Percentiles rank a stretch among this genome's conserved stretches.
phyloP scores from a whole-genome alignment of 805 yeast genomes.

The Pichia scutulata region DNA sequence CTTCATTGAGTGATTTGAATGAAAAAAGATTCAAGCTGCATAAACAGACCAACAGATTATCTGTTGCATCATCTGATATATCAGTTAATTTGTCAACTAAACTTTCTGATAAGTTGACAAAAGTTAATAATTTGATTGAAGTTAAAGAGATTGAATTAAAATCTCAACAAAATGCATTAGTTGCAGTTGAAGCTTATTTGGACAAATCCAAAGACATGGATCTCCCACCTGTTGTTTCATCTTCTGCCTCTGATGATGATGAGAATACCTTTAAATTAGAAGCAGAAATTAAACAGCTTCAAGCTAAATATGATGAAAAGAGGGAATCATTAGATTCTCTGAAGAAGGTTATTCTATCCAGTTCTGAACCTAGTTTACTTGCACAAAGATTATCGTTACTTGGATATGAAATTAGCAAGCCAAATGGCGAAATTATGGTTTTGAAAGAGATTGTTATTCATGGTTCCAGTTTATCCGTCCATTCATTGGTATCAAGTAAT shows the following conservation, averaged over 20 bases:
- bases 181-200: slow-evolving; percentile 14
- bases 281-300: slow-evolving; percentile 7
- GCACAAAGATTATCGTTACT: slow-evolving; percentile 5
- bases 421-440: background rate
- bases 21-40: background rate
- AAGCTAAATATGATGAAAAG: slow-evolving; percentile 5
- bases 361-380: background rate
- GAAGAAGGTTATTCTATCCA: slow-evolving; percentile 21
- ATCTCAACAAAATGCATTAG: slow-evolving; percentile 11
- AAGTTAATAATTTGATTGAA: slow-evolving; percentile 9
- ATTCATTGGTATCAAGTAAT: slow-evolving; percentile 1
- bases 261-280: background rate
- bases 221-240: slow-evolving; percentile 5
- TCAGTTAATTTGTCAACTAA: background rate
- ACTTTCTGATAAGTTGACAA: background rate
- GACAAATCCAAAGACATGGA: slow-evolving; percentile 7
- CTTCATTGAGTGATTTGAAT: background rate
- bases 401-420: slow-evolving; percentile 8
- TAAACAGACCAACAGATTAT: slow-evolving; percentile 10
- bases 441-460: background rate
- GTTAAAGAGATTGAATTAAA: slow-evolving; percentile 8
- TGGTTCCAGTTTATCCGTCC: background rate
- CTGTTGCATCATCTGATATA: slow-evolving; percentile 7
- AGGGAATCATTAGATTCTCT: slow-evolving; percentile 6
- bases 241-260: background rate